phyloP scores from a whole-genome alignment of 2,329 filamentous ascomycete species.

The Dothistroma pini region DNA sequence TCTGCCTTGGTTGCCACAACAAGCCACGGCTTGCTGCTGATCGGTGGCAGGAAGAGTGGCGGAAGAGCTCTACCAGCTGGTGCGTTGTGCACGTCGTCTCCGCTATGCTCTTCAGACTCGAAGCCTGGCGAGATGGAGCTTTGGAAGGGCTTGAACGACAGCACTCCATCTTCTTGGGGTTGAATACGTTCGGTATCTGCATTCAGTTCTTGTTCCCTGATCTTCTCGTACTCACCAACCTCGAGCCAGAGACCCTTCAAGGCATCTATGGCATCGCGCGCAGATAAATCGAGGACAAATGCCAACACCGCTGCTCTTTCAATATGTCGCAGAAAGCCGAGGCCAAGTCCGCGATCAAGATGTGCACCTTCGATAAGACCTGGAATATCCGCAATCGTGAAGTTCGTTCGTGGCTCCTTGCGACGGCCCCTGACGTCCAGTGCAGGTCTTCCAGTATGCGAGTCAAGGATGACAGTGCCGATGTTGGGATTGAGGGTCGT shows the following conservation, averaged over 20 bases:
- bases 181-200: conserved; percentile 58
- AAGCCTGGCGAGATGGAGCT: conserved; percentile 36
- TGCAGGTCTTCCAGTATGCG: conserved; percentile 70
- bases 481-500: conserved; percentile 95
- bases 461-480: conserved; percentile 89
- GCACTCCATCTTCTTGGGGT: conserved; percentile 39
- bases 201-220: conserved; percentile 68
- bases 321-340: conserved; percentile 89
- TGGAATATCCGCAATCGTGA: conserved; percentile 94
- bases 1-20: conserved; percentile 94
- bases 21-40: conserved; percentile 95
- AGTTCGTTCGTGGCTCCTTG: conserved; percentile 64
- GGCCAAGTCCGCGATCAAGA: conserved; percentile 82
- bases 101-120: conserved; percentile 20
- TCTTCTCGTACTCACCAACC: conserved; percentile 80
- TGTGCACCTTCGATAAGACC: conserved; percentile 91
- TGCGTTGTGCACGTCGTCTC: conserved; percentile 25
- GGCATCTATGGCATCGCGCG: conserved; percentile 72
- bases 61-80: conserved; percentile 37
- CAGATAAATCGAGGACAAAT: conserved; percentile 84
- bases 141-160: conserved; percentile 46
- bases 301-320: conserved; percentile 90
- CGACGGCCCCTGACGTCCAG: conserved; percentile 47
- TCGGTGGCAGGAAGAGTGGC: conserved; percentile 58
- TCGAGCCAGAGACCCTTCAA: conserved; percentile 85